Percentiles rank a stretch among this genome's conserved stretches.
Conservation (phyloP, 2,329 filamentous ascomycete genomes). For the Fusarium cicatricum region DNA sequence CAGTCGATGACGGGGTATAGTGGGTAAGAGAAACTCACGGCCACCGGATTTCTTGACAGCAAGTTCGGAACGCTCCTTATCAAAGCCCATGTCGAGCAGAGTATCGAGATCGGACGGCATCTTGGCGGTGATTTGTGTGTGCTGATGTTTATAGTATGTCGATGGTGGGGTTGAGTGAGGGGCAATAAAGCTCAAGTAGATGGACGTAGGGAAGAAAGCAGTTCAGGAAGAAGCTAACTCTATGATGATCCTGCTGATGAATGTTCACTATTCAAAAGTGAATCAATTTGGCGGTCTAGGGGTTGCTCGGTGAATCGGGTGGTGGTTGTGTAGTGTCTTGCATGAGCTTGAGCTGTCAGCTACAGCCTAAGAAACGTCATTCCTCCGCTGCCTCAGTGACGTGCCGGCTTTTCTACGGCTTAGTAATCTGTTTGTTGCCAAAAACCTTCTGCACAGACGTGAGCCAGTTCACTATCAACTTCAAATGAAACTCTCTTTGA, state of each 20-base stretch:
- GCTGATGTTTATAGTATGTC: slow-evolving; percentile 21
- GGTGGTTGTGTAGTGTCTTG: not conserved
- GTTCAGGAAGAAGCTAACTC: not conserved
- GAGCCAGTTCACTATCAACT: too few relatives aligned
- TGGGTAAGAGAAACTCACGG: slow-evolving; percentile 59
- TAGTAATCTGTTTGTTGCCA: slow-evolving; percentile 10
- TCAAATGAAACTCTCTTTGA: too few relatives aligned
- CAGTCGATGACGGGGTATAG: slow-evolving; percentile 1
- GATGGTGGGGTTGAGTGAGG: slow-evolving; percentile 33
- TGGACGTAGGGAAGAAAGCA: not conserved
- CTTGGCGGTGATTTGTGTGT: slow-evolving; percentile 51
- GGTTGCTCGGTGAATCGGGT: too few relatives aligned
- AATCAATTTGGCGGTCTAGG: not conserved
- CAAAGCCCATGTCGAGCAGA: slow-evolving; percentile 80
- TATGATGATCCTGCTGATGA: not conserved
- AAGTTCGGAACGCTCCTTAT: slow-evolving; percentile 80
- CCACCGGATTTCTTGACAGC: slow-evolving; percentile 86
- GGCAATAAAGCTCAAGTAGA: slow-evolving; percentile 5
- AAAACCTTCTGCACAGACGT: too few relatives aligned
- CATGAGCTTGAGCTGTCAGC: slow-evolving; percentile 17
- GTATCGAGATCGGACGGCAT: slow-evolving; percentile 67
- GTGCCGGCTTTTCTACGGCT: slow-evolving; percentile 38
- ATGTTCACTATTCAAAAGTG: not conserved
- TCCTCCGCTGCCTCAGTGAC: slow-evolving; percentile 39
- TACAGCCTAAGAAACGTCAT: slow-evolving; percentile 36